Evolutionary conservation across 805 yeast species (phyloP).

Genomic region (Yamadazyma insecticola): DNA sequence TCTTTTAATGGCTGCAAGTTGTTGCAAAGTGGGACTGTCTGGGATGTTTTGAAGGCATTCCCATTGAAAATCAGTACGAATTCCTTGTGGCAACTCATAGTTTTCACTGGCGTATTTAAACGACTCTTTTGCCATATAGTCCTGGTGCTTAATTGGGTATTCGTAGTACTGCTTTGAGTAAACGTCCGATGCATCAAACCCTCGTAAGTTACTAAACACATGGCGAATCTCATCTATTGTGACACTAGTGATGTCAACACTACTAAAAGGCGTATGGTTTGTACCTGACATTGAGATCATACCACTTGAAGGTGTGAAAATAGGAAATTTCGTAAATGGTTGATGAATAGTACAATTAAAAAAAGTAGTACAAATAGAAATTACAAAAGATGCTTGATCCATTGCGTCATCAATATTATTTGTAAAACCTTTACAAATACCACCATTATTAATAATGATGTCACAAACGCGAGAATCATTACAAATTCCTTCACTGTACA

Average conservation of each 20-base stretch:
- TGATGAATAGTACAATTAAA: too few relatives aligned
- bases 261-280: conserved; percentile 2
- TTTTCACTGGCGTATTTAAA: conserved; percentile 1
- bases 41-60: not conserved
- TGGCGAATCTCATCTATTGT: conserved; percentile 1
- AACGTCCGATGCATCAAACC: conserved; percentile 6
- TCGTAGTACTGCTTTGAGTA: conserved; percentile 4
- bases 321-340: too few relatives aligned
- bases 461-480: not conserved
- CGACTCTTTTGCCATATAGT: conserved; percentile 5
- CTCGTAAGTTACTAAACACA: conserved; percentile 3
- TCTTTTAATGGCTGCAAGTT: conserved; percentile 1
- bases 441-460: not conserved
- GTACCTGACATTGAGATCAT: conserved; percentile 5
- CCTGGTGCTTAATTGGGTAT: conserved; percentile 7
- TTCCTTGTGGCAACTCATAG: not conserved
- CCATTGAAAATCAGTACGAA: conserved; percentile 1
- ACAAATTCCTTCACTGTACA: too few relatives aligned
- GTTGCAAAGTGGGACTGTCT: not conserved
- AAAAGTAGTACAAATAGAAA: too few relatives aligned
- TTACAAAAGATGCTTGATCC: too few relatives aligned
- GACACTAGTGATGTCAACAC: conserved; percentile 1
- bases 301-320: conserved; percentile 4
- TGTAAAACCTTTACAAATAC: not conserved
- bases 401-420: not conserved